phyloP scores from a whole-genome alignment of 495 filamentous ascomycete genomes.

The Beverwykella pulmonaria region DNA sequence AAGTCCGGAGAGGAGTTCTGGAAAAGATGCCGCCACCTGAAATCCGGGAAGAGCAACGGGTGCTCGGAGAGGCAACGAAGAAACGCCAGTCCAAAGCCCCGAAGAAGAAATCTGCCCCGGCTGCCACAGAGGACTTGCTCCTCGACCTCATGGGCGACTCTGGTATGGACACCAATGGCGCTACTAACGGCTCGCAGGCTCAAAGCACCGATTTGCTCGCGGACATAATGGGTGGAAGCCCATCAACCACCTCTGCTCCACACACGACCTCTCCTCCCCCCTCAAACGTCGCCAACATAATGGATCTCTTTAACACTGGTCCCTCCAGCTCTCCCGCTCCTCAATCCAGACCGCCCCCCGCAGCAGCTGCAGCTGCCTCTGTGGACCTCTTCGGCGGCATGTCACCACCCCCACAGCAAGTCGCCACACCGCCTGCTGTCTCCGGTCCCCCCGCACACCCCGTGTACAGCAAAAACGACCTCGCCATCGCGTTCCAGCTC shows the following conservation, averaged over 20 bases:
- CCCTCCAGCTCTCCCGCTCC: conserved; percentile 38
- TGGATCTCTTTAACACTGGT: conserved; percentile 75
- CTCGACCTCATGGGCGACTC: conserved; percentile 90
- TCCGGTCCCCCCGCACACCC: conserved; percentile 54
- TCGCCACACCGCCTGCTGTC: conserved; percentile 42
- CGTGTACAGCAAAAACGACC: conserved; percentile 83
- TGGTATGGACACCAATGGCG: conserved; percentile 56
- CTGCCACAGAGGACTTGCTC: conserved; percentile 85
- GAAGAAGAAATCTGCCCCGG: conserved; percentile 71
- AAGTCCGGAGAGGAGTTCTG: conserved; percentile 84
- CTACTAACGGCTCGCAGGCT: conserved; percentile 63
- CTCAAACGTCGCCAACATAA: conserved; percentile 75
- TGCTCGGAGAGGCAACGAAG: conserved; percentile 82
- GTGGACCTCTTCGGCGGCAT: conserved; percentile 52
- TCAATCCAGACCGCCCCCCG: conserved; percentile 42
- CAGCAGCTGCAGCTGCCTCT: conserved; percentile 49
- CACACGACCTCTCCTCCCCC: conserved; percentile 56
- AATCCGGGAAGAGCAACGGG: conserved; percentile 89
- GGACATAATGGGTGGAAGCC: conserved; percentile 72
- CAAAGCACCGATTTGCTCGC: conserved; percentile 86
- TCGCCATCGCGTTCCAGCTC: conserved; percentile 75
- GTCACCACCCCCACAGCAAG: conserved; percentile 54
- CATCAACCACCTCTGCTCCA: conserved; percentile 50
- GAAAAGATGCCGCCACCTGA: conserved; percentile 98
- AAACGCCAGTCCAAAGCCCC: conserved; percentile 73